Percentiles rank a stretch among this genome's conserved stretches.
Conservation (phyloP, 1,284 basidiomycete species). For the Austroboletus niveus region DNA sequence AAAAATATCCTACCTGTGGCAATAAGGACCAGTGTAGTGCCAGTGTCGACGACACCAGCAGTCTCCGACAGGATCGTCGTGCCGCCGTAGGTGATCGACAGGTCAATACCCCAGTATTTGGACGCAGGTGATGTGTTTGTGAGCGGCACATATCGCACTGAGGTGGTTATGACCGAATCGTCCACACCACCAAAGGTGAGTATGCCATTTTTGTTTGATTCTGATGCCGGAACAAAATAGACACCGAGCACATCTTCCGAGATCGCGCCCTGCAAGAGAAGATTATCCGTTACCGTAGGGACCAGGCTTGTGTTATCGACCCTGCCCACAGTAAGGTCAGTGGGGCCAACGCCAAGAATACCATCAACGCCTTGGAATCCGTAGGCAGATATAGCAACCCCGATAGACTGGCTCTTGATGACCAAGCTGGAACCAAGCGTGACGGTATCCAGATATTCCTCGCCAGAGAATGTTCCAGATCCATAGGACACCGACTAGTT, state of each 20-base stretch:
- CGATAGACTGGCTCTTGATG: slow-evolving; percentile 37
- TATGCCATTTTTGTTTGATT: slow-evolving; percentile 39
- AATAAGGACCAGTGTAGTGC: not conserved
- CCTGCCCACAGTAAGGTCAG: no score
- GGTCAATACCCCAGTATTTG: not conserved
- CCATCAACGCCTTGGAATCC: no score
- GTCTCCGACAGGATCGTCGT: not conserved
- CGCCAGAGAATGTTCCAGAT: slow-evolving; percentile 28
- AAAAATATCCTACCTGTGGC: not conserved
- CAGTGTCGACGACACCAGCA: not conserved
- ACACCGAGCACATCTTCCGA: slow-evolving; percentile 40
- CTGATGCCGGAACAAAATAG: slow-evolving; percentile 44
- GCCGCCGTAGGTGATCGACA: not conserved
- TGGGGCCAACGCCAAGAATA: no score
- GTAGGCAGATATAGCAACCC: slow-evolving; percentile 37
- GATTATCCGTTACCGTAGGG: no score
- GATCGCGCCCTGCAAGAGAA: no score
- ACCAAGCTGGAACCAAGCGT: no score
- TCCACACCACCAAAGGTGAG: slow-evolving; percentile 52
- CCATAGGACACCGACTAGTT: slow-evolving; percentile 29
- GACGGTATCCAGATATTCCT: no score
- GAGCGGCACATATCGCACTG: slow-evolving; percentile 19
- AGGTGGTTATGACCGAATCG: not conserved
- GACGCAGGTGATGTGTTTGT: not conserved
- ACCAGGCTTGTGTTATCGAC: no score